Percentiles rank a stretch among this genome's conserved stretches.
These are phyloP conservation scores for Trametes sanguinea DNA, from an alignment of 768 basidiomycete species.

Conservation along the genomic window DNA sequence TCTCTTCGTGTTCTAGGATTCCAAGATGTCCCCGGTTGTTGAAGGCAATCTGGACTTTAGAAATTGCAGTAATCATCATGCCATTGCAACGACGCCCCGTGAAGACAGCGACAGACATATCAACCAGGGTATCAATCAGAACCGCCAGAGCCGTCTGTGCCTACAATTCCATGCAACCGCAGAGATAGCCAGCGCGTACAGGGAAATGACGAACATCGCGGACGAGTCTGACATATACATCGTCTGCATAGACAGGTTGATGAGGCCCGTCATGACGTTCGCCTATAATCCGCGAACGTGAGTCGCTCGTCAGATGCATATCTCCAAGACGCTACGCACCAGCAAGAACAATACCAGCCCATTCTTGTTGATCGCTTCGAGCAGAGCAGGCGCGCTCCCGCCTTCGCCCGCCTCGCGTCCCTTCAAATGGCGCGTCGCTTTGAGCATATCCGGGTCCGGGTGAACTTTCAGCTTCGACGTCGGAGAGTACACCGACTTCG, in stretches of 20 bases:
- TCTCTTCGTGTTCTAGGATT: too few relatives aligned
- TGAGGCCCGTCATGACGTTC: constrained; percentile 81
- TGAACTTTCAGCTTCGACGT: constrained; percentile 39
- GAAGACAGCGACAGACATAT: too few relatives aligned
- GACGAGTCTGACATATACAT: constrained; percentile 67
- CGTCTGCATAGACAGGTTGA: constrained; percentile 79
- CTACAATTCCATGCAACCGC: constrained; percentile 61
- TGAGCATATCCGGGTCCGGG: constrained; percentile 29
- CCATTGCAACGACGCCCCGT: too few relatives aligned
- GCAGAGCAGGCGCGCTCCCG: constrained; percentile 47
- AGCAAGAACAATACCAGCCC: constrained; percentile 77
- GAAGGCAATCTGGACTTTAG: too few relatives aligned
- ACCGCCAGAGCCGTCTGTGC: constrained; percentile 37
- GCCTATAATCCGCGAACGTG: constrained; percentile 50
- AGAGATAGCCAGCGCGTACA: constrained; percentile 63
- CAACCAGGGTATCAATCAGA: constrained; percentile 21
- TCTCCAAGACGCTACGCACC: constrained; percentile 48
- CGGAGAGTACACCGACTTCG: constrained; percentile 37
- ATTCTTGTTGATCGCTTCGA: constrained; percentile 85
- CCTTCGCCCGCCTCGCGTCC: constrained; percentile 31
- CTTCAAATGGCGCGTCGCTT: constrained; percentile 27
- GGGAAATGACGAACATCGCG: constrained; percentile 62
- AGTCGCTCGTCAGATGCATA: background rate
- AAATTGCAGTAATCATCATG: too few relatives aligned
- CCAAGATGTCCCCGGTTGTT: too few relatives aligned